These are phyloP conservation scores for Mycena olivaceomarginata DNA, from an alignment of 768 basidiomycete species.

Conservation along the genomic window DNA sequence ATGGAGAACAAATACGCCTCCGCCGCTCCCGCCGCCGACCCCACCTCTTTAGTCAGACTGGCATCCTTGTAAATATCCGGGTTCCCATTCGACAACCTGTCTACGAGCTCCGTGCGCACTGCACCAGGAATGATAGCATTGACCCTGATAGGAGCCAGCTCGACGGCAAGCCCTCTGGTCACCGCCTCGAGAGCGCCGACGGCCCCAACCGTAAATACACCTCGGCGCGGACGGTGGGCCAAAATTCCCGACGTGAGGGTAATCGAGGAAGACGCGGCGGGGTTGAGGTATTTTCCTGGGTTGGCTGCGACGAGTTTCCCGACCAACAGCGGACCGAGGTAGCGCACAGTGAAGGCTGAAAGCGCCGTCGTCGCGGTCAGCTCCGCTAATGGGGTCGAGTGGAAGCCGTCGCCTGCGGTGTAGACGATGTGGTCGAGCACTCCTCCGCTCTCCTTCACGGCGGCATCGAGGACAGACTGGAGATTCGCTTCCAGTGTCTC, in stretches of 20 bases:
- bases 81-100: neutral
- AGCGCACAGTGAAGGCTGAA: conserved; percentile 9
- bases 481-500: conserved; percentile 22
- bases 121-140: neutral
- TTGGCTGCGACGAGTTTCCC: too few species aligned
- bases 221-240: conserved; percentile 7
- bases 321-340: too few species aligned
- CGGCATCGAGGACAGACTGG: neutral
- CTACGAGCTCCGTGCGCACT: conserved; percentile 3
- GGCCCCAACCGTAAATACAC: neutral
- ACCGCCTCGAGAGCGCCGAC: conserved; percentile 3
- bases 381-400: neutral
- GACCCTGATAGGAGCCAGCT: too few species aligned
- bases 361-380: conserved; percentile 6
- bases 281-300: too few species aligned
- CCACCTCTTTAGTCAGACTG: neutral
- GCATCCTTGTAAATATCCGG: neutral
- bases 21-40: neutral
- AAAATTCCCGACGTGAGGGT: conserved; percentile 12
- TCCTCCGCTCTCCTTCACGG: conserved; percentile 6
- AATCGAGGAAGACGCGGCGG: neutral
- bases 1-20: conserved; percentile 2
- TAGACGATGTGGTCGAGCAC: conserved; percentile 18
- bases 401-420: neutral
- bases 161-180: conserved; percentile 8